Conservation (phyloP, 148 eudicot genomes). For the Rhododendron molle region DNA sequence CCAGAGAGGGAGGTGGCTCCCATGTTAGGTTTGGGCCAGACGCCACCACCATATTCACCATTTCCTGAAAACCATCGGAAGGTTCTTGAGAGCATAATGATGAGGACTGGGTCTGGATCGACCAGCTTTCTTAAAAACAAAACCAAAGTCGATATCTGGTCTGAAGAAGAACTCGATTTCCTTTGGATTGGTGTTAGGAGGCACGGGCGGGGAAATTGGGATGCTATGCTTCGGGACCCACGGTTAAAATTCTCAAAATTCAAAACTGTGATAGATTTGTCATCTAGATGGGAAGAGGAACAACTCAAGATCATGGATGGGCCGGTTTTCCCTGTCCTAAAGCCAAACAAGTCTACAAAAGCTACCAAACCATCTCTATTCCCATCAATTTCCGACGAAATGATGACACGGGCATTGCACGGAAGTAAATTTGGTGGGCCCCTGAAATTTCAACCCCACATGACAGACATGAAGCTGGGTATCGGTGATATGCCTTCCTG, state of each 20-base stretch:
- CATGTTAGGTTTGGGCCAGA: constrained; percentile 52
- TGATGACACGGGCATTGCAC: constrained; percentile 74
- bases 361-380: constrained; percentile 36
- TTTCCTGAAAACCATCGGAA: constrained; percentile 83
- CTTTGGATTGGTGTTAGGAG: constrained; percentile 97
- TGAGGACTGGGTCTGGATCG: constrained; percentile 68
- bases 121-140: constrained; percentile 55
- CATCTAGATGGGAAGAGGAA: constrained; percentile 87
- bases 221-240: constrained; percentile 71
- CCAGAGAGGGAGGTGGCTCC: constrained; percentile 54
- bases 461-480: constrained; percentile 89
- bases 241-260: constrained; percentile 69
- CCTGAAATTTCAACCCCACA: constrained; percentile 49
- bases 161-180: constrained; percentile 95
- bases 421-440: constrained; percentile 56
- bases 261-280: constrained; percentile 63
- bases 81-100: constrained; percentile 80
- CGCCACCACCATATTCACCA: constrained; percentile 41
- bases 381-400: constrained; percentile 71
- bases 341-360: constrained; percentile 36
- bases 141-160: constrained; percentile 65
- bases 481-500: constrained; percentile 46
- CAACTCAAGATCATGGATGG: constrained; percentile 68
- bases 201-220: constrained; percentile 88
- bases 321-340: constrained; percentile 30